Evolutionary conservation across 768 basidiomycete genomes (phyloP).

Genomic region (Podaxis sp.): DNA sequence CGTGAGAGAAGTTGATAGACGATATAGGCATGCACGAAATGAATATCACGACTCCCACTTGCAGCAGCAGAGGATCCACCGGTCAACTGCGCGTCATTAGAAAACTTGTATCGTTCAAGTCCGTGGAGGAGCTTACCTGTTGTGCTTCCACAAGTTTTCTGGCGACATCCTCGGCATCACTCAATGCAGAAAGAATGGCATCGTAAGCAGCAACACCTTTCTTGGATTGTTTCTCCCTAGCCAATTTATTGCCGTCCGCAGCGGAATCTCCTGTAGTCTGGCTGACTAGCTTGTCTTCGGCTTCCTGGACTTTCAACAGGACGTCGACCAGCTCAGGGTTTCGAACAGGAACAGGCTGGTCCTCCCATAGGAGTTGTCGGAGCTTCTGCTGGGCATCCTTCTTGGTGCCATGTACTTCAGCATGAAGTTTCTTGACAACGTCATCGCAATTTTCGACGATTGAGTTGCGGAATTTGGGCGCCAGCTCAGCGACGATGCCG

Average conservation of each 20-base stretch:
- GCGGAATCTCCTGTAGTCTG: constrained; percentile 2
- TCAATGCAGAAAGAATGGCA: constrained; percentile 76
- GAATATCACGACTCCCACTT: constrained; percentile 63
- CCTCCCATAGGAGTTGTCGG: constrained; percentile 72
- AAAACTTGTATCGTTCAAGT: background rate
- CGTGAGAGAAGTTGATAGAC: constrained; percentile 84
- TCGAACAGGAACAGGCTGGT: constrained; percentile 76
- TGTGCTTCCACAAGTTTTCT: constrained; percentile 81
- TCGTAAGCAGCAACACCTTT: constrained; percentile 86
- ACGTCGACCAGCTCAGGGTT: constrained; percentile 92
- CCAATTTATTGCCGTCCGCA: background rate
- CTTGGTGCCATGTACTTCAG: constrained; percentile 34
- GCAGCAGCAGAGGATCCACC: constrained; percentile 33
- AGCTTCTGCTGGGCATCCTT: constrained; percentile 49
- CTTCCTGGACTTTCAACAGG: constrained; percentile 78
- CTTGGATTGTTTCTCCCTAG: constrained; percentile 48
- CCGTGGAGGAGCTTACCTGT: constrained; percentile 47
- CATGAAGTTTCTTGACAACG: constrained; percentile 49
- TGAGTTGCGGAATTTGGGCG: constrained; percentile 51
- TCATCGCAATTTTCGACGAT: constrained; percentile 64
- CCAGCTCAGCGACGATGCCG: constrained; percentile 64
- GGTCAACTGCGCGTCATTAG: constrained; percentile 21
- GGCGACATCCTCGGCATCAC: constrained; percentile 87
- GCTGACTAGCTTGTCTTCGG: constrained; percentile 53
- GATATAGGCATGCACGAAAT: constrained; percentile 85